Evolutionary conservation across 2,329 filamentous ascomycete genomes (phyloP).

Genomic region (Neoascochyta sp.): DNA sequence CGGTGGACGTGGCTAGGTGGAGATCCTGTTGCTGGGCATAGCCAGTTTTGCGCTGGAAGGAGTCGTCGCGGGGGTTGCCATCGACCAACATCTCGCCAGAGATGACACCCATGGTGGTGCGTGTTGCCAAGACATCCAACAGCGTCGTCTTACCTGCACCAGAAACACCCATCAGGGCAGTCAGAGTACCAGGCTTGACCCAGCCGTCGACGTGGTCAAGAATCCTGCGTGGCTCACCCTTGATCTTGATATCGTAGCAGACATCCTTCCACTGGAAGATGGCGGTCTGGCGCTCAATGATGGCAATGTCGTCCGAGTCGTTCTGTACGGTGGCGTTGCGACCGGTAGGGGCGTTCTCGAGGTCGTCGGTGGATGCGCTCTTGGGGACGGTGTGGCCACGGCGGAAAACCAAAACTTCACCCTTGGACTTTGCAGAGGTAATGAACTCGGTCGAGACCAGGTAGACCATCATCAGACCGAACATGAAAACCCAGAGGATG

Average conservation of each 20-base stretch:
- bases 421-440: constrained; percentile 50
- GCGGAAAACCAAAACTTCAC: constrained; percentile 50
- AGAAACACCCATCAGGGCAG: constrained; percentile 85
- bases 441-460: constrained; percentile 47
- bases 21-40: constrained; percentile 93
- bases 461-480: constrained; percentile 43
- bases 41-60: constrained; percentile 88
- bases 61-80: constrained; percentile 67
- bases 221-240: constrained; percentile 69
- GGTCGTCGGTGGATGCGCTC: constrained; percentile 42
- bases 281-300: constrained; percentile 62
- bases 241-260: constrained; percentile 77
- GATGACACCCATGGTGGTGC: constrained; percentile 85
- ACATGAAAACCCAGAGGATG: constrained; percentile 46
- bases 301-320: constrained; percentile 41
- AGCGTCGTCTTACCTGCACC: constrained; percentile 94
- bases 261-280: constrained; percentile 85
- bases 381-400: constrained; percentile 51
- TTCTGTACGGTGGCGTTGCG: constrained; percentile 34
- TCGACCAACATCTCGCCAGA: constrained; percentile 84
- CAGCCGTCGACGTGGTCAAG: constrained; percentile 85
- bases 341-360: constrained; percentile 36
- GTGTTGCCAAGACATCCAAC: constrained; percentile 78
- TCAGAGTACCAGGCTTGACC: constrained; percentile 84
- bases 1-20: constrained; percentile 77